These are phyloP conservation scores for Kazachstania sp. DNA, from an alignment of 1,139 yeast genomes.

Conservation along the genomic window DNA sequence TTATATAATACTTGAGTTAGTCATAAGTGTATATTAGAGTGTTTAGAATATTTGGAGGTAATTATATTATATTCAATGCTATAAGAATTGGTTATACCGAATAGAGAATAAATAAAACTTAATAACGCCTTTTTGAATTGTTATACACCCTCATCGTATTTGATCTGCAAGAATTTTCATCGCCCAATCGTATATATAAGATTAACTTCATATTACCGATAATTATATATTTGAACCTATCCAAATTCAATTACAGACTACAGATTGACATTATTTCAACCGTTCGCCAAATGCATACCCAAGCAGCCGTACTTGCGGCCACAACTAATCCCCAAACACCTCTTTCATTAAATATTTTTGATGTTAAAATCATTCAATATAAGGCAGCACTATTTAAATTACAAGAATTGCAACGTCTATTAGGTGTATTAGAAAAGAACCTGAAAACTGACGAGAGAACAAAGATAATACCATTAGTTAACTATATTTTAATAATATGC, in stretches of 20 bases:
- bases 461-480: slow-evolving; percentile 24
- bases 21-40: no score
- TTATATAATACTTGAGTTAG: no score
- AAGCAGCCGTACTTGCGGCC: slow-evolving; percentile 26
- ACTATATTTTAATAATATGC: slow-evolving; percentile 23
- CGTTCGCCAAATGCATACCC: slow-evolving; percentile 18
- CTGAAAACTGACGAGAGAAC: slow-evolving; percentile 15
- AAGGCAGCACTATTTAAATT: slow-evolving; percentile 21
- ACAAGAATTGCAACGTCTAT: slow-evolving; percentile 18
- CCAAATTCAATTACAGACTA: no score
- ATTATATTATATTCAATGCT: no score
- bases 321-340: slow-evolving; percentile 15
- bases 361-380: slow-evolving; percentile 26
- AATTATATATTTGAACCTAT: no score
- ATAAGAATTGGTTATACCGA: no score
- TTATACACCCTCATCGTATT: no score
- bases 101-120: no score
- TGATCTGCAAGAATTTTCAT: no score
- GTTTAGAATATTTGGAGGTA: no score
- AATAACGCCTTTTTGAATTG: no score
- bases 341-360: slow-evolving; percentile 20
- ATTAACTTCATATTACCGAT: no score
- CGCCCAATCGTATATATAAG: neutral
- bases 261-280: neutral
- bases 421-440: slow-evolving; percentile 18